Conservation (phyloP, 805 yeast genomes). For the Cyberlindnera suaveolens region DNA sequence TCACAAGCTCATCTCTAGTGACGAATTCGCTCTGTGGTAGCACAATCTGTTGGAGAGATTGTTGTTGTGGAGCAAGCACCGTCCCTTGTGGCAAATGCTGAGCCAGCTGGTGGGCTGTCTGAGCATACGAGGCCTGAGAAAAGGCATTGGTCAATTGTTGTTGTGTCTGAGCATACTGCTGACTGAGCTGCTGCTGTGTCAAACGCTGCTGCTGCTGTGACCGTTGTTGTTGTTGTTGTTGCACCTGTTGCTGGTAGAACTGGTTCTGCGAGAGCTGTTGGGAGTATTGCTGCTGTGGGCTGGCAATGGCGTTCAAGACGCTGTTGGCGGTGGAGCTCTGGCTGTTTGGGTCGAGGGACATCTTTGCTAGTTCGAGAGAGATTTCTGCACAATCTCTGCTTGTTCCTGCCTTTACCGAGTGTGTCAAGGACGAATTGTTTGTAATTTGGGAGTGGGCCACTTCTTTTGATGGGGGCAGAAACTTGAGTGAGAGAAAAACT, state of each 20-base stretch:
- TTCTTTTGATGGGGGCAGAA: slow-evolving; percentile 1
- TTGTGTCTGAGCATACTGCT: slow-evolving; percentile 6
- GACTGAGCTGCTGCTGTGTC: slow-evolving; percentile 14
- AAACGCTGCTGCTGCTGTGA: slow-evolving; percentile 14
- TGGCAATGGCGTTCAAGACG: slow-evolving; percentile 6
- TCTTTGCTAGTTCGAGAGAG: not conserved
- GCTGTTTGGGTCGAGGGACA: slow-evolving; percentile 14
- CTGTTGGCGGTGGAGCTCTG: slow-evolving; percentile 13
- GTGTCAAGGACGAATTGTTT: not conserved
- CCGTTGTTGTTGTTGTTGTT: slow-evolving; percentile 11
- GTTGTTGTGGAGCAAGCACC: slow-evolving; percentile 7
- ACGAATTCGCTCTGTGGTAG: slow-evolving; percentile 23
- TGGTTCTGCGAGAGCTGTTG: slow-evolving; percentile 16
- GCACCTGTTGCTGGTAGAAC: slow-evolving; percentile 17
- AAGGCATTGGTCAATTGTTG: slow-evolving; percentile 12
- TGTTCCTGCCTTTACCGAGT: not conserved
- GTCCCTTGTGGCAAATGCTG: slow-evolving; percentile 18
- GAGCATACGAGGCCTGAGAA: slow-evolving; percentile 6
- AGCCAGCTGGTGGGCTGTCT: slow-evolving; percentile 16
- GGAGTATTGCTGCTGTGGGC: slow-evolving; percentile 2
- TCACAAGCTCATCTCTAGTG: slow-evolving; percentile 19
- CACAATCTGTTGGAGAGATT: slow-evolving; percentile 18
- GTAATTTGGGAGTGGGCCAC: not conserved
- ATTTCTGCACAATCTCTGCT: not conserved
- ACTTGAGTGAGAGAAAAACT: not conserved